Base-by-base conservation (phyloP, 768 basidiomycete species). In the Boletus speciosus region DNA sequence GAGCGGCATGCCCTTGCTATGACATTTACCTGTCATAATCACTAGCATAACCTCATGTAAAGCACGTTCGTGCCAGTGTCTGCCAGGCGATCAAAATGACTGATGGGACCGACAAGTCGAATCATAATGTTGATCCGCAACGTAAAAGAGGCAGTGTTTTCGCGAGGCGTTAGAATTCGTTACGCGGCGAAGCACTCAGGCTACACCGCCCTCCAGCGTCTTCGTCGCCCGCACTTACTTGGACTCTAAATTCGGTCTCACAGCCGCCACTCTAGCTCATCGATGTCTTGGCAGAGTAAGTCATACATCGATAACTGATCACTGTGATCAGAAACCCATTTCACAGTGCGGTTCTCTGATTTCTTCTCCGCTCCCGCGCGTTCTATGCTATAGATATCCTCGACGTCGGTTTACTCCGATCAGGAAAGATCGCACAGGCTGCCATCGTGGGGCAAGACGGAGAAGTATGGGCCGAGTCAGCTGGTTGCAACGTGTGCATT, bases 391-490 rank as follows among this genome's bases (percentile, higher is more conserved):
- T 65, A 94, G 92, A 79, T 57, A 91, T 92, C 74, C 88, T 93
- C 71, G 89, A 94, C 69, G 76, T 74, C 65, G 84, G 90, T 70
- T 83, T 95, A 52, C 70, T 95, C 62, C 88, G 82, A 35, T 84
- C 74, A 57, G 83, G 82, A 60, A 90, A 83, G 73, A 74, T 96
- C 66, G n/a, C 74, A 25, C 79, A 81, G 63, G 93, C 91, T 37
- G 92, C 92, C 5, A 70, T 70, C 62, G 55, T 70, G 15, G 70
- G 68, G 2, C 57, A 62, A 51, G 68, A 69, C 36, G 64, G 66
- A 25, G 66, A 67, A 42, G 51, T 69, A 21, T 70, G 68, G 68
- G 70, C 70, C n/a, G 60, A 65, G 49, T 71, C 68, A 4, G 46
- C 60, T 19, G 60, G 46, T 19, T 63, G 61, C 56, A 63, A 61